A percentile compares a stretch with the other conserved stretches of the same genome.
Conservation (phyloP, 805 yeast genomes). For the Cyberlindnera veronae region DNA sequence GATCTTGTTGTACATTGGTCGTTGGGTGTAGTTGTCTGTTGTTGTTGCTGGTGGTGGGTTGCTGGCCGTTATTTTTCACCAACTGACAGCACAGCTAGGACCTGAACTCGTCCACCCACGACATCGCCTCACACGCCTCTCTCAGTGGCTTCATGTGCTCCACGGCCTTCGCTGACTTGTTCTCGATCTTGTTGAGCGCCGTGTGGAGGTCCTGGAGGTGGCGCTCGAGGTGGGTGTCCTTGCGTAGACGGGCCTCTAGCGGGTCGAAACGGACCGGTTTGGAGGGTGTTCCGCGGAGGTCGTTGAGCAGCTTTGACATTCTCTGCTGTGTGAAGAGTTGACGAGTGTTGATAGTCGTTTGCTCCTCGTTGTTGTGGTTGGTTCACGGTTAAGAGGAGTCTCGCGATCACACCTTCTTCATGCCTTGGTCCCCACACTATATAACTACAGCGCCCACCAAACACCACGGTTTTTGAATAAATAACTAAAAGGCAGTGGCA, state of each 20-base stretch:
- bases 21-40: neutral
- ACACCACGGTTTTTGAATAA: too few relatives aligned
- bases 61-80: neutral
- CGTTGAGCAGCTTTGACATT: too few relatives aligned
- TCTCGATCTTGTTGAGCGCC: slow-evolving; percentile 23
- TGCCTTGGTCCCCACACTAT: neutral
- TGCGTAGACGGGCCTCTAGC: slow-evolving; percentile 10
- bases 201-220: slow-evolving; percentile 17
- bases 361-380: too few relatives aligned
- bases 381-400: too few relatives aligned
- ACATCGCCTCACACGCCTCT: slow-evolving; percentile 16
- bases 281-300: slow-evolving; percentile 21
- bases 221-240: slow-evolving; percentile 18
- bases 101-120: slow-evolving; percentile 21
- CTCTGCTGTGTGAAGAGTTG: too few relatives aligned
- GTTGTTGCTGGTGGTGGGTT: neutral
- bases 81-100: neutral
- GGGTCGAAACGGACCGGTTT: slow-evolving; percentile 15
- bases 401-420: too few relatives aligned
- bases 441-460: neutral
- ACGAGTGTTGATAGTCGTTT: too few relatives aligned
- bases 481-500: slow-evolving; percentile 9
- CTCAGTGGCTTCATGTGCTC: slow-evolving; percentile 9
- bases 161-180: slow-evolving; percentile 14
- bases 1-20: slow-evolving; percentile 38